Conservation (phyloP, 2,329 filamentous ascomycete genomes). For the Tympanopsis confertula region DNA sequence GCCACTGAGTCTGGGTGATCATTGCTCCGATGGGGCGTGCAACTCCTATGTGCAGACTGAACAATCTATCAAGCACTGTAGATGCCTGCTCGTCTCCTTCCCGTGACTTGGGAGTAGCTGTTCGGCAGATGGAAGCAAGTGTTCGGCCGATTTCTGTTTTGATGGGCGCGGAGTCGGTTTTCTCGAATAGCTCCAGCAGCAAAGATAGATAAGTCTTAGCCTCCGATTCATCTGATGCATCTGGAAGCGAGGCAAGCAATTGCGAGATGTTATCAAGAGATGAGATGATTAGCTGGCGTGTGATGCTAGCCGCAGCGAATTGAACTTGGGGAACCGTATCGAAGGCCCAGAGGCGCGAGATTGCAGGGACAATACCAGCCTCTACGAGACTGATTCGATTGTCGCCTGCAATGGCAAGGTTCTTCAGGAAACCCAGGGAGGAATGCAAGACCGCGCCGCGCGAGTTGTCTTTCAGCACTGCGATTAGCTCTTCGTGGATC, state of each 20-base stretch:
- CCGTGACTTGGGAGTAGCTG: slow-evolving; percentile 15
- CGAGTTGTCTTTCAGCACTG: slow-evolving; percentile 20
- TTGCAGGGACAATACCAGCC: slow-evolving; percentile 21
- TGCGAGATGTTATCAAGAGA: slow-evolving; percentile 21
- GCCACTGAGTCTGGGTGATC: slow-evolving; percentile 30
- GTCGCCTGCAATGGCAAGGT: slow-evolving; percentile 28
- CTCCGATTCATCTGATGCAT: slow-evolving; percentile 9
- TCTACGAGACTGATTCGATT: slow-evolving; percentile 23
- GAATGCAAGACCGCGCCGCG: slow-evolving; percentile 27
- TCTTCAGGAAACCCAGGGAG: slow-evolving; percentile 31
- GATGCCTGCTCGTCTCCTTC: slow-evolving; percentile 9
- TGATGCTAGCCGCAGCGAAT: slow-evolving; percentile 25
- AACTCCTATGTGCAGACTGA: slow-evolving; percentile 19
- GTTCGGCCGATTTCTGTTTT: slow-evolving; percentile 32
- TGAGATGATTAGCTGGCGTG: slow-evolving; percentile 21
- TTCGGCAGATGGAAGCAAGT: slow-evolving; percentile 28
- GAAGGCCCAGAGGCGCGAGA: slow-evolving; percentile 23
- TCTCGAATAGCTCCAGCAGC: slow-evolving; percentile 24
- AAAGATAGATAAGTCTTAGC: slow-evolving; percentile 15
- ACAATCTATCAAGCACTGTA: slow-evolving; percentile 17
- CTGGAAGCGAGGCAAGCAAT: slow-evolving; percentile 17
- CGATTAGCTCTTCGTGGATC: slow-evolving; percentile 24
- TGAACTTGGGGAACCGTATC: slow-evolving; percentile 29
- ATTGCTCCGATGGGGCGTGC: slow-evolving; percentile 26
- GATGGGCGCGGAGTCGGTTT: slow-evolving; percentile 27